Conservation (phyloP, 2,329 filamentous ascomycete species). For the Aspergillus pseudonomiae region DNA sequence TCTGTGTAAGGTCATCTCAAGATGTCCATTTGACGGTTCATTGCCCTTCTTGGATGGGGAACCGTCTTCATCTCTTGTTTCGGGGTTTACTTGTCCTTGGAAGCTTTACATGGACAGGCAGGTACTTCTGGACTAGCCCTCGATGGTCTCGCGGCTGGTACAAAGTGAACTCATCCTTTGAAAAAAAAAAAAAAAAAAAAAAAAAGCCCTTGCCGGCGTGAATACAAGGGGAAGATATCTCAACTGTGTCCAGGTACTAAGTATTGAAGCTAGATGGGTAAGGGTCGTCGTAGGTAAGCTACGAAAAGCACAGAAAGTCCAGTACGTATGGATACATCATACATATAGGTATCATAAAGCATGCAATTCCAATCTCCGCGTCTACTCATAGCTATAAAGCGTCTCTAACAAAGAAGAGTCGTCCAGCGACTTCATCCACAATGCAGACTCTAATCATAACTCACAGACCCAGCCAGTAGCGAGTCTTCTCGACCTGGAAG, state of each 20-base stretch:
- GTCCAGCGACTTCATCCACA: background rate
- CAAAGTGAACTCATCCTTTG: no score
- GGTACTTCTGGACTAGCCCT: background rate
- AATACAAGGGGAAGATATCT: no score
- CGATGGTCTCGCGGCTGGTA: no score
- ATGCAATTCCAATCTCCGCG: background rate
- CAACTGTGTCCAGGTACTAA: no score
- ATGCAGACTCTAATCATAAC: background rate
- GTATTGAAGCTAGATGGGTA: no score
- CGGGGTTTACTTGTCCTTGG: background rate
- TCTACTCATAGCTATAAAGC: background rate
- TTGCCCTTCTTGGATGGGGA: background rate
- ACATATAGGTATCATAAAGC: background rate
- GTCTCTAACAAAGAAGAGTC: background rate
- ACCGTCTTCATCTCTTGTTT: background rate
- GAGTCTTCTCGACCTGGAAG: constrained; percentile 63
- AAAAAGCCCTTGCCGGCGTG: no score
- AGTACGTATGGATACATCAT: no score
- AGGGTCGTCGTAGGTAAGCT: no score
- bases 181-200: no score
- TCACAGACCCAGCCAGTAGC: constrained; percentile 69
- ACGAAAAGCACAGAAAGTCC: no score
- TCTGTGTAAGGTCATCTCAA: background rate
- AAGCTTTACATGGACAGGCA: background rate
- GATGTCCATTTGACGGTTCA: no score